phyloP scores from a whole-genome alignment of 768 basidiomycete genomes.

The Hypholoma sublateritium region DNA sequence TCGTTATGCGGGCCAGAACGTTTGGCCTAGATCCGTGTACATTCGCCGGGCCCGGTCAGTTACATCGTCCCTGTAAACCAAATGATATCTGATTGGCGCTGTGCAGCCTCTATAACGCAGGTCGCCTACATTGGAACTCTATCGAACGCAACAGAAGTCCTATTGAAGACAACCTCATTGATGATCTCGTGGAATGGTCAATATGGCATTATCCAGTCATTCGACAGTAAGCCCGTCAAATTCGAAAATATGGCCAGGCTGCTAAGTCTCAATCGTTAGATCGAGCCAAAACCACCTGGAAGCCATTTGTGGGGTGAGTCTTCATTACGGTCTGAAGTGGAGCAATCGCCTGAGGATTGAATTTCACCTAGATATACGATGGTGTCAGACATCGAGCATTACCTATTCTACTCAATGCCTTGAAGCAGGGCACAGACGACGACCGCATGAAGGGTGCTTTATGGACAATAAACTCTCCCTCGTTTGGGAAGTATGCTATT shows the following conservation, averaged over 20 bases:
- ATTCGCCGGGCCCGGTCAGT: slow-evolving; percentile 64
- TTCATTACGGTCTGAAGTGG: neutral
- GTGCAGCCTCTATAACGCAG: slow-evolving; percentile 61
- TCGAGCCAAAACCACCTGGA: slow-evolving; percentile 51
- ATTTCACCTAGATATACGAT: slow-evolving; percentile 53
- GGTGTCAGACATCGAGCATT: slow-evolving; percentile 65
- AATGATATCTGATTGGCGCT: neutral
- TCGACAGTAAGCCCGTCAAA: slow-evolving; percentile 36
- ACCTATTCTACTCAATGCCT: slow-evolving; percentile 53
- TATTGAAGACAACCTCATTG: slow-evolving; percentile 63
- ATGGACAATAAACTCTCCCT: slow-evolving; percentile 69
- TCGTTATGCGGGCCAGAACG: slow-evolving; percentile 68
- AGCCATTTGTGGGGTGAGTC: slow-evolving; percentile 47
- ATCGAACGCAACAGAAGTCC: slow-evolving; percentile 63
- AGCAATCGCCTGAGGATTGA: neutral
- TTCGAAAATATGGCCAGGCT: slow-evolving; percentile 23
- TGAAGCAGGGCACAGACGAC: slow-evolving; percentile 73
- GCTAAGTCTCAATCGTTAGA: slow-evolving; percentile 25
- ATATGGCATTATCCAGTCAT: slow-evolving; percentile 72
- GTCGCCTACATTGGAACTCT: slow-evolving; percentile 69
- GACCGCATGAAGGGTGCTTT: slow-evolving; percentile 93
- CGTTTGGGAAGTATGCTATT: slow-evolving; percentile 60
- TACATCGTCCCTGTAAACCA: neutral
- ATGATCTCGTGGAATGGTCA: slow-evolving; percentile 74
- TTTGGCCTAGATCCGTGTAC: slow-evolving; percentile 74